phyloP scores from a whole-genome alignment of 2,329 filamentous ascomycete species.

The Stenocarpella maydis region DNA sequence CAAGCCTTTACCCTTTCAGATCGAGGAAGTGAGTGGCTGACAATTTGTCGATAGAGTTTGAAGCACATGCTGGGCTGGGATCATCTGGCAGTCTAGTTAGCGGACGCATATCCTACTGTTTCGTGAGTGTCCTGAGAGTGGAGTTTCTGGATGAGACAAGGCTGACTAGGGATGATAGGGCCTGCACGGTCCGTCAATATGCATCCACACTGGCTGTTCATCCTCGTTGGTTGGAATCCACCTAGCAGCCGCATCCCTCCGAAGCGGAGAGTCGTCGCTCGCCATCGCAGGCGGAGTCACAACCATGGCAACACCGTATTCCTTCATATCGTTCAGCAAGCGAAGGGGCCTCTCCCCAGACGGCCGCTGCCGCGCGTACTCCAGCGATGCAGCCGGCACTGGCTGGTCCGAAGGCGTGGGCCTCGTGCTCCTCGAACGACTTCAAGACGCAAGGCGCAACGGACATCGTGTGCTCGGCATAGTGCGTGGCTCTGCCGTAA shows the following conservation, averaged over 20 bases:
- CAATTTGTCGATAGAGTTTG: background rate
- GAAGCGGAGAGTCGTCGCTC: background rate
- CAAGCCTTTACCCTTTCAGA: too few relatives aligned
- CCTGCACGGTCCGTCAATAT: constrained; percentile 10
- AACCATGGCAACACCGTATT: constrained; percentile 10
- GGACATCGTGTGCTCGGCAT: constrained; percentile 49
- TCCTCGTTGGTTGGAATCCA: constrained; percentile 24
- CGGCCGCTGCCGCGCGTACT: constrained; percentile 44
- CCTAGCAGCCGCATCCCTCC: constrained; percentile 15
- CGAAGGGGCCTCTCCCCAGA: constrained; percentile 36
- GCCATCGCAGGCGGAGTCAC: constrained; percentile 19
- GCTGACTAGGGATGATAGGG: background rate
- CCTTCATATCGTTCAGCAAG: constrained; percentile 21
- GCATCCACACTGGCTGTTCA: constrained; percentile 20
- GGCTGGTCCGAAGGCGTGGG: constrained; percentile 53
- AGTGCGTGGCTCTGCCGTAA: constrained; percentile 46
- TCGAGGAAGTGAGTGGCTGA: background rate
- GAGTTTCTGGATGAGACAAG: too few relatives aligned
- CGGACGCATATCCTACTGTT: constrained; percentile 18
- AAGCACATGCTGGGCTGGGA: constrained; percentile 10
- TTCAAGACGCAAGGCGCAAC: constrained; percentile 51
- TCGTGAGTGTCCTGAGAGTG: background rate
- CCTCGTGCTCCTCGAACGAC: constrained; percentile 51
- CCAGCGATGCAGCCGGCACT: constrained; percentile 52
- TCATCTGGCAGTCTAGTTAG: constrained; percentile 15